Evolutionary conservation across 2,329 filamentous ascomycete species (phyloP).

Genomic region (Colletotrichum australisinense): DNA sequence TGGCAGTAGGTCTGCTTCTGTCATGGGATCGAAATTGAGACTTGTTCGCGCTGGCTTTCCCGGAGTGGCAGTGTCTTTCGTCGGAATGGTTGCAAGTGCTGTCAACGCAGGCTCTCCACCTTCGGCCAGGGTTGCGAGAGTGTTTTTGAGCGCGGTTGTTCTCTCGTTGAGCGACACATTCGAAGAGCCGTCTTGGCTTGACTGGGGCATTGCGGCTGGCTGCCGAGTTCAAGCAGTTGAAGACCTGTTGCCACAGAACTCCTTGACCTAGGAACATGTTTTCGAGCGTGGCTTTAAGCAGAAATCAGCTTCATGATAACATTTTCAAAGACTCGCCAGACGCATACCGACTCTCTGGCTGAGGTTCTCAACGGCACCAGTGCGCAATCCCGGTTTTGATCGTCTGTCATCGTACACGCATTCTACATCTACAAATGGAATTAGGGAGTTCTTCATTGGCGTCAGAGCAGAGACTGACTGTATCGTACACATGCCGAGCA

Average conservation of each 20-base stretch:
- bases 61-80: not conserved
- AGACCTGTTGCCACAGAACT: conserved; percentile 49
- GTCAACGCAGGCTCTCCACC: conserved; percentile 13
- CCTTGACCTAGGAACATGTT: conserved; percentile 53
- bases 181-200: not conserved
- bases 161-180: conserved; percentile 36
- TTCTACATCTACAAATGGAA: conserved; percentile 36
- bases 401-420: conserved; percentile 49
- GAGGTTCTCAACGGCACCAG: conserved; percentile 48
- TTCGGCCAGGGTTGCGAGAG: conserved; percentile 35
- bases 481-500: conserved; percentile 53
- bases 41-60: not conserved
- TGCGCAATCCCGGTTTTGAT: conserved; percentile 47
- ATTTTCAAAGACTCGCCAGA: not conserved
- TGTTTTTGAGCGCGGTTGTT: conserved; percentile 38
- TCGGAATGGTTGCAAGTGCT: not conserved
- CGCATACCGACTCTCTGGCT: conserved; percentile 41
- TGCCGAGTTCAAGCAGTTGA: conserved; percentile 30
- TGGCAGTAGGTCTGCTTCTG: conserved; percentile 33
- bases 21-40: conserved; percentile 2
- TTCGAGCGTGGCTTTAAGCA: conserved; percentile 41
- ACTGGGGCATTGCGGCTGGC: not conserved
- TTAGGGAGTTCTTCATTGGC: not conserved
- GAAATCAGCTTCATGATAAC: not conserved
- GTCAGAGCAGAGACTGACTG: conserved; percentile 36